Conservation (phyloP, 805 yeast species). For the Lipomyces yamadae region DNA sequence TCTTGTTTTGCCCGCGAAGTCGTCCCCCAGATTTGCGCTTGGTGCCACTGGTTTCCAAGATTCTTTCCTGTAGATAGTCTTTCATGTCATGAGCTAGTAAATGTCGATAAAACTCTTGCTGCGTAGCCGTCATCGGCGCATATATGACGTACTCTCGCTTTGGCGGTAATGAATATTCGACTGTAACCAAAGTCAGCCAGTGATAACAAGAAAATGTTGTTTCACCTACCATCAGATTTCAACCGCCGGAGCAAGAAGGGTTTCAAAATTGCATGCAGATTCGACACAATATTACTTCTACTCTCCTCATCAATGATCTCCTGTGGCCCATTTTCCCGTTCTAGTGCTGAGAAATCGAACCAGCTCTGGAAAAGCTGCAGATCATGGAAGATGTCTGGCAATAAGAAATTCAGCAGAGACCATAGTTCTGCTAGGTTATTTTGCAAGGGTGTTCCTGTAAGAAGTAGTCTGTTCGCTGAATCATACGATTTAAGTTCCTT, state of each 20-base stretch:
- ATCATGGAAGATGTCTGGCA: slow-evolving; percentile 93
- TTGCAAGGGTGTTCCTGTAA: slow-evolving; percentile 97
- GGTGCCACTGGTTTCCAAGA: slow-evolving; percentile 36
- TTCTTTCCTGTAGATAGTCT: slow-evolving; percentile 43
- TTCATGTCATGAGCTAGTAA: slow-evolving; percentile 51
- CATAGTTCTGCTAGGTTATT: slow-evolving; percentile 88
- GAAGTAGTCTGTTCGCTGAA: slow-evolving; percentile 66
- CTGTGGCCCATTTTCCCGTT: slow-evolving; percentile 52
- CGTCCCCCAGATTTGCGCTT: slow-evolving; percentile 1
- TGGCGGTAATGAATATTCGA: slow-evolving; percentile 72
- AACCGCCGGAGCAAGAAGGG: slow-evolving; percentile 86
- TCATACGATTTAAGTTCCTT: slow-evolving; percentile 67
- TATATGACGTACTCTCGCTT: slow-evolving; percentile 88
- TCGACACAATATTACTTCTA: slow-evolving; percentile 67
- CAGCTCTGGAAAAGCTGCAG: slow-evolving; percentile 87
- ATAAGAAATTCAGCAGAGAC: slow-evolving; percentile 86
- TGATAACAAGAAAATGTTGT: neutral
- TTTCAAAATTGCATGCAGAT: slow-evolving; percentile 82
- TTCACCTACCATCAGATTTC: slow-evolving; percentile 55
- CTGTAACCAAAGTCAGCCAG: slow-evolving; percentile 43
- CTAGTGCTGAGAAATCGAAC: slow-evolving; percentile 70
- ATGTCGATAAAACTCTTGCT: slow-evolving; percentile 62
- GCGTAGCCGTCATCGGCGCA: slow-evolving; percentile 66
- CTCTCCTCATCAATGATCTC: slow-evolving; percentile 61
- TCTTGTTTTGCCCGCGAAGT: neutral